phyloP scores from a whole-genome alignment of 2,329 filamentous ascomycete species.

The Aschersonia sp. region DNA sequence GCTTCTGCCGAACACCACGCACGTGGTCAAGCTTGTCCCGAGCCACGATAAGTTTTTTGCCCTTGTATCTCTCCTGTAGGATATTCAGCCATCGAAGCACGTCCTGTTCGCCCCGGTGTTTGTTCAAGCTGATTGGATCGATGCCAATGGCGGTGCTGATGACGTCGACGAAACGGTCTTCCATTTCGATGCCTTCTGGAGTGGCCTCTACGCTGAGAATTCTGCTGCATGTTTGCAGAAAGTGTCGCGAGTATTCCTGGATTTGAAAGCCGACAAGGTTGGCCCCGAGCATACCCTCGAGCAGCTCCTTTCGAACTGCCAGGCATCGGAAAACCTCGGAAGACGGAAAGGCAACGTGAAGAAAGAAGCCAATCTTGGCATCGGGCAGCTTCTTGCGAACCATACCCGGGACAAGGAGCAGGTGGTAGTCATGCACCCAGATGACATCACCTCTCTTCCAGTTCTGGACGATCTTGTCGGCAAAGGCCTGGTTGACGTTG shows the following conservation, averaged over 20 bases:
- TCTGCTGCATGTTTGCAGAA: slow-evolving; percentile 88
- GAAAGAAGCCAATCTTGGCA: slow-evolving; percentile 89
- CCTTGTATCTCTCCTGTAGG: slow-evolving; percentile 71
- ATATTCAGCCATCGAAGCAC: slow-evolving; percentile 67
- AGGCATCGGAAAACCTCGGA: slow-evolving; percentile 92
- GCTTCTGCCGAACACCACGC: slow-evolving; percentile 82
- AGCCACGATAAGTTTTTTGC: slow-evolving; percentile 81
- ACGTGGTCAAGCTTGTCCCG: slow-evolving; percentile 91
- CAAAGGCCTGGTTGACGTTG: slow-evolving; percentile 84
- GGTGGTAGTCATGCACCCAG: slow-evolving; percentile 93
- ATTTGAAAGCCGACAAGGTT: slow-evolving; percentile 92
- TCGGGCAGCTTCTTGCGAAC: slow-evolving; percentile 80
- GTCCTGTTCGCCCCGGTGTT: slow-evolving; percentile 55
- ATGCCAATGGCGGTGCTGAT: slow-evolving; percentile 79
- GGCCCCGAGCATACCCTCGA: slow-evolving; percentile 85
- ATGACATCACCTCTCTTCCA: slow-evolving; percentile 90
- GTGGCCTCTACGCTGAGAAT: slow-evolving; percentile 83
- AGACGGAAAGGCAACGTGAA: slow-evolving; percentile 89
- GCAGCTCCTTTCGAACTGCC: slow-evolving; percentile 69
- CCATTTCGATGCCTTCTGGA: slow-evolving; percentile 73
- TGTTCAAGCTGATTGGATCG: slow-evolving; percentile 61
- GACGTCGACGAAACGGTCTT: slow-evolving; percentile 87
- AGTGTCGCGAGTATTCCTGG: slow-evolving; percentile 83
- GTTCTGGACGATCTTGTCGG: slow-evolving; percentile 75
- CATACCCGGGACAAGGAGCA: slow-evolving; percentile 79